These are phyloP conservation scores for Talinum fruticosum DNA, from an alignment of 148 eudicot genomes.

Conservation along the genomic window DNA sequence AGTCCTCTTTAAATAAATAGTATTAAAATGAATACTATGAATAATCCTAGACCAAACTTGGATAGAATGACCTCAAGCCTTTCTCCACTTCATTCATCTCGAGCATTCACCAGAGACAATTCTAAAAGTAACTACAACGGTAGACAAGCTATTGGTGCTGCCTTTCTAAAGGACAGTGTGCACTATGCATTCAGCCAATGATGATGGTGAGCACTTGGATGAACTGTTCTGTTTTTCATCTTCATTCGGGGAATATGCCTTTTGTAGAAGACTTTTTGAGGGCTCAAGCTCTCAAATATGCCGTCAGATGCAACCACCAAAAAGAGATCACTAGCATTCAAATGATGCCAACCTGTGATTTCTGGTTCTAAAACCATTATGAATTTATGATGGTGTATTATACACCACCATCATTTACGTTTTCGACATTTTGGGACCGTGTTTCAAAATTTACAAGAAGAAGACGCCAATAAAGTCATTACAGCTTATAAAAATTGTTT, in stretches of 20 bases:
- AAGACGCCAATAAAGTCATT: too few relatives aligned
- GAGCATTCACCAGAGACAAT: background rate
- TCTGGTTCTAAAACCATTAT: too few relatives aligned
- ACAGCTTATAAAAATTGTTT: too few relatives aligned
- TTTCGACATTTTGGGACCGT: too few relatives aligned
- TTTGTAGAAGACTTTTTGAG: constrained; percentile 21
- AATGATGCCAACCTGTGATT: constrained; percentile 39
- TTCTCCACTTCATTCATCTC: background rate
- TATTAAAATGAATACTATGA: too few relatives aligned
- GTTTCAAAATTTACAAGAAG: too few relatives aligned
- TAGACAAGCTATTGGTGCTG: constrained; percentile 51
- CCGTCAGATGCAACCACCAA: constrained; percentile 58
- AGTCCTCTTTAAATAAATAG: too few relatives aligned
- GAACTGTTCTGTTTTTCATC: background rate
- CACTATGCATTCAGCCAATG: constrained; percentile 28
- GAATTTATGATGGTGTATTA: too few relatives aligned
- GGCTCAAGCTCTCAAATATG: constrained; percentile 45
- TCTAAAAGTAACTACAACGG: constrained; percentile 32
- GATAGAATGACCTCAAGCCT: background rate
- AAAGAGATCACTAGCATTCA: constrained; percentile 31
- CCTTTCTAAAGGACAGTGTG: constrained; percentile 36
- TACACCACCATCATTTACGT: too few relatives aligned
- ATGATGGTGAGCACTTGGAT: background rate
- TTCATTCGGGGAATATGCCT: background rate
- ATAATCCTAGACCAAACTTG: background rate